phyloP scores from a whole-genome alignment of 805 yeast species.

The Cyberlindnera meyerae region DNA sequence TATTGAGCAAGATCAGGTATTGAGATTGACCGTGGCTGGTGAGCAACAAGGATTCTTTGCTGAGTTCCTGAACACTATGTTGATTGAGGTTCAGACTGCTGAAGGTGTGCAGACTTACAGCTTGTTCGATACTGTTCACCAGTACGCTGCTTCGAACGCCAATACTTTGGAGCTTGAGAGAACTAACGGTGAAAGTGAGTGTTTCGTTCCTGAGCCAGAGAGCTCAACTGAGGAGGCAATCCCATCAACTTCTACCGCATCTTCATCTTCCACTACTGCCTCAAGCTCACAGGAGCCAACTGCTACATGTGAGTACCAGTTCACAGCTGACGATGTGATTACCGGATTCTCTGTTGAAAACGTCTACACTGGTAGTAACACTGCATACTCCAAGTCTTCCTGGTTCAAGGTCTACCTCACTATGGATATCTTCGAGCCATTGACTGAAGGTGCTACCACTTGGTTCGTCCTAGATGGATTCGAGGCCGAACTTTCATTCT shows the following conservation, averaged over 20 bases:
- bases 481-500: background rate
- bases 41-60: background rate
- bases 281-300: background rate
- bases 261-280: background rate
- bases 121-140: background rate
- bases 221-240: background rate
- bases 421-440: background rate
- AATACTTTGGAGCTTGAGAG: background rate
- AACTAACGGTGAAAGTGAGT: background rate
- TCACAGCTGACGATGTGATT: background rate
- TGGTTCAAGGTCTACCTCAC: background rate
- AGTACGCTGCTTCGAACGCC: background rate
- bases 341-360: background rate
- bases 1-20: slow-evolving; percentile 1
- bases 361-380: background rate
- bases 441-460: background rate
- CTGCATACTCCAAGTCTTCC: background rate
- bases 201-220: background rate
- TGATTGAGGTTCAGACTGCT: background rate
- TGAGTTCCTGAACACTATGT: background rate
- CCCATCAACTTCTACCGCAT: background rate
- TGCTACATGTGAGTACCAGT: background rate
- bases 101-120: background rate
- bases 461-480: background rate
- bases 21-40: background rate